Evolutionary conservation across 331 rosid species (phyloP), one percentile per base, ranked within the genome.

Genomic region (Cucumis variabilis): DNA sequence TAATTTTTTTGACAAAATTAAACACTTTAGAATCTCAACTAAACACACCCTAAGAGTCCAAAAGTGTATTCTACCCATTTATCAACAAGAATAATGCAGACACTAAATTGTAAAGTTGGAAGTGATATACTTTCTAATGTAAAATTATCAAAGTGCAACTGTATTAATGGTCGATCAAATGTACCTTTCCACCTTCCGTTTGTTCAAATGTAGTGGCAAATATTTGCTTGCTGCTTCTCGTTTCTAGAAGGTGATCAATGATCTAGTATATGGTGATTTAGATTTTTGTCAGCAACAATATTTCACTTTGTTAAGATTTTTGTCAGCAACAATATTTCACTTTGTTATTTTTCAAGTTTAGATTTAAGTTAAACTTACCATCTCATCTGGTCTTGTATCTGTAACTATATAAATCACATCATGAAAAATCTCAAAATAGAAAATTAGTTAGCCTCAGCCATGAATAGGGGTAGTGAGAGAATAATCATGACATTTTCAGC

Each of bases 201-300:
- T 94, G 98, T 89, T 93, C 95, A 87, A 97, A 95, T 84, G 99
- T 98, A 87, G 88, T 88, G 89, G 93, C 98, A 88, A 97, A 97
- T 88, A 95, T 97, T 91, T 97, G 96, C 91, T 97, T 98, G 76
- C 98, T 94, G 79, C 93, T 95, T 92, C 99, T 98, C 83, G 98
- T 97, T 92, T 97, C 99, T 86, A 97, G 94, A 74, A 97, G 95
- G 88, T 88, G 85, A 91, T 97, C 99, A 82, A 95, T 97, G 63
- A 95, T 93, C 99, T 97, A 82, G 87, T 25, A 87, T 25, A 87
- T 30, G 4, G 83, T 76, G 87, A 83, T 81, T 86, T 81, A 87
- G 92, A 66, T 21, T 50, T 11, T 71, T 55, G 50, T 50, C 69
- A 25, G 58, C 60, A 11, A 9, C 11, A 71, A 25, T 27, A 19